A percentile compares a stretch with the other conserved stretches of the same genome.
Conservation (phyloP, 768 basidiomycete genomes). For the Lactarius vividus region DNA sequence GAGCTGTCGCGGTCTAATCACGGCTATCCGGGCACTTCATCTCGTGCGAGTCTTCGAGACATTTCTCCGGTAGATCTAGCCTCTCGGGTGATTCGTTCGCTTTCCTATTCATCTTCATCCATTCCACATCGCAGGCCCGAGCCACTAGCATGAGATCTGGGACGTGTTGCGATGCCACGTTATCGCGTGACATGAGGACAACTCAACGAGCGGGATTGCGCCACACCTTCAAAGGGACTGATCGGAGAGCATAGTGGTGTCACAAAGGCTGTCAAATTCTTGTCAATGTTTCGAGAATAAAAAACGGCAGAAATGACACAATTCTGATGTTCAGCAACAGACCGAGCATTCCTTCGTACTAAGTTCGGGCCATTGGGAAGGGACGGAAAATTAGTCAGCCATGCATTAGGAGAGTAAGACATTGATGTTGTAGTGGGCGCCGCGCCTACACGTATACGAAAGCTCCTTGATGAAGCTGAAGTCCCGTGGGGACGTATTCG, state of each 20-base stretch:
- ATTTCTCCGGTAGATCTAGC: not conserved
- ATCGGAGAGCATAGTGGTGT: not conserved
- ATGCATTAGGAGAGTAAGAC: not conserved
- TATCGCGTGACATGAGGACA: not conserved
- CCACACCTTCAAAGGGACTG: not conserved
- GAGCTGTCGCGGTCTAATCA: not conserved
- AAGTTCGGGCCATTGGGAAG: not conserved
- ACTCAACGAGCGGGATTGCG: not conserved
- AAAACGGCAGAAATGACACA: not conserved
- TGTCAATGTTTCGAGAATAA: not conserved
- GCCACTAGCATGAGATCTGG: not conserved
- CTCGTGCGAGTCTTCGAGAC: not conserved
- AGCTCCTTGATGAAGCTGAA: not conserved
- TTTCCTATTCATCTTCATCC: not conserved
- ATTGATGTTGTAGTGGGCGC: constrained; percentile 2
- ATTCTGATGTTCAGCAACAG: constrained; percentile 2
- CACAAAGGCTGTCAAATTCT: not conserved
- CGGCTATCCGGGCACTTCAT: not conserved
- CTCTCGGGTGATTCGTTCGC: not conserved
- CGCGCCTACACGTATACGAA: not conserved
- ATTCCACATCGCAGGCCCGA: not conserved
- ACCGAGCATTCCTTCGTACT: not conserved
- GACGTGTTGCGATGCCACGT: not conserved
- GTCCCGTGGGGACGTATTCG: not conserved
- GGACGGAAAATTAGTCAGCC: not conserved